Conservation (phyloP, 495 filamentous ascomycete genomes). For the Daldinia childiae region DNA sequence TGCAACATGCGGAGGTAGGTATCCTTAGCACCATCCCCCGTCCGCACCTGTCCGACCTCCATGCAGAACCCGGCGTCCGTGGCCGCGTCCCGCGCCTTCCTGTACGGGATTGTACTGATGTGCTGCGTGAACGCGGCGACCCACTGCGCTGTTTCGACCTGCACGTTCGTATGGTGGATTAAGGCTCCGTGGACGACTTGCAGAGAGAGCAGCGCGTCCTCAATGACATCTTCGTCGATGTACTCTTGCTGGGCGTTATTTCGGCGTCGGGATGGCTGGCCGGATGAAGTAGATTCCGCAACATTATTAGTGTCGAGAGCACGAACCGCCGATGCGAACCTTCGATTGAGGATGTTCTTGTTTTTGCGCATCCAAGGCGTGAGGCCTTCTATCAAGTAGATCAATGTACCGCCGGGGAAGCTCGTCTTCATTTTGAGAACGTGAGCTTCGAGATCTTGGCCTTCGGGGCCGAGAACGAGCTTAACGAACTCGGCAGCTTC, state of each 20-base stretch:
- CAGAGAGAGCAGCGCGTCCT: constrained; percentile 75
- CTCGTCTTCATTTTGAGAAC: constrained; percentile 63
- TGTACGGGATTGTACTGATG: constrained; percentile 80
- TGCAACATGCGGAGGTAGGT: constrained; percentile 83
- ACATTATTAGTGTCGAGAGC: constrained; percentile 53
- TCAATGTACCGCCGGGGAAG: constrained; percentile 63
- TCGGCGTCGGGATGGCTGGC: constrained; percentile 45
- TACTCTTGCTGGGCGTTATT: constrained; percentile 57
- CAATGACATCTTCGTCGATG: constrained; percentile 76
- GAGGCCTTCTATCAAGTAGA: constrained; percentile 84
- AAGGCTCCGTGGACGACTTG: constrained; percentile 74
- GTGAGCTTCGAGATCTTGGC: constrained; percentile 67
- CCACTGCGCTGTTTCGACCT: constrained; percentile 78
- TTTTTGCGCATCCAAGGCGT: constrained; percentile 74
- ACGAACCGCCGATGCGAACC: constrained; percentile 72
- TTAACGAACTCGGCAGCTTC: constrained; percentile 75
- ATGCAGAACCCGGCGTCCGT: constrained; percentile 77
- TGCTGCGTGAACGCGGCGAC: constrained; percentile 83
- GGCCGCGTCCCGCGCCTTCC: constrained; percentile 53
- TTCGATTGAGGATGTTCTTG: constrained; percentile 70
- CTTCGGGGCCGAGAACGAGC: constrained; percentile 59
- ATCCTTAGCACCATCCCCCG: constrained; percentile 72
- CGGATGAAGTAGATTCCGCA: constrained; percentile 5
- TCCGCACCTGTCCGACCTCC: constrained; percentile 81
- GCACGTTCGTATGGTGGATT: constrained; percentile 73